Evolutionary conservation across 2,329 filamentous ascomycete genomes (phyloP).

Genomic region (Penicillium sp.): DNA sequence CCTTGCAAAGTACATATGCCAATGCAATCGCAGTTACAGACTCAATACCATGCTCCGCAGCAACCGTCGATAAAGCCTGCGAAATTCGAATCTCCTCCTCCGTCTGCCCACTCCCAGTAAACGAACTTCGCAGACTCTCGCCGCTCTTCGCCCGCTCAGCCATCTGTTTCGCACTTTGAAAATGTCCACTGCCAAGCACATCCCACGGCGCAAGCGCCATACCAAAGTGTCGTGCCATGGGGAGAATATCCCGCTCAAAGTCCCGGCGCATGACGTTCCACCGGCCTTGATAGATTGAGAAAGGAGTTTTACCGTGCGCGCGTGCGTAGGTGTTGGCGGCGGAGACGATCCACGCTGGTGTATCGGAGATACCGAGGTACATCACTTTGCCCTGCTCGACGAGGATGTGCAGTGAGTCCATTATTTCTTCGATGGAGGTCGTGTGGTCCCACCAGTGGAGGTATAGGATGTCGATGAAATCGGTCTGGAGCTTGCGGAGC

Average conservation of each 20-base stretch:
- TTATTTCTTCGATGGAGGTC: slow-evolving; percentile 36
- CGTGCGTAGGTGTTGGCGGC: slow-evolving; percentile 47
- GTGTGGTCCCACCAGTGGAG: slow-evolving; percentile 59
- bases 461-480: slow-evolving; percentile 59
- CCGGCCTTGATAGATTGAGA: slow-evolving; percentile 45
- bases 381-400: slow-evolving; percentile 47
- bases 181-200: slow-evolving; percentile 58
- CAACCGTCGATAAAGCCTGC: slow-evolving; percentile 64
- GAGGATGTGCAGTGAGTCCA: slow-evolving; percentile 39
- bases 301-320: slow-evolving; percentile 44
- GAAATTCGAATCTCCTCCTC: slow-evolving; percentile 59
- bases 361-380: slow-evolving; percentile 47
- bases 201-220: slow-evolving; percentile 64
- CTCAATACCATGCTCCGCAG: slow-evolving; percentile 59
- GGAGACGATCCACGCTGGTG: slow-evolving; percentile 46
- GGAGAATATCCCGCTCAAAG: slow-evolving; percentile 48
- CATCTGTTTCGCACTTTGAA: slow-evolving; percentile 54
- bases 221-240: slow-evolving; percentile 46
- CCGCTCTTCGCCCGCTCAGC: slow-evolving; percentile 49
- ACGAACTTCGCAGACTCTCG: slow-evolving; percentile 44
- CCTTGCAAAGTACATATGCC: slow-evolving; percentile 75
- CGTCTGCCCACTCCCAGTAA: slow-evolving; percentile 38
- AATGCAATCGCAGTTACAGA: slow-evolving; percentile 67
- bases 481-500: slow-evolving; percentile 55
- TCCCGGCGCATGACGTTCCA: slow-evolving; percentile 46